These are phyloP conservation scores for Tulasnella calospora DNA, from an alignment of 768 basidiomycete genomes.

Conservation along the genomic window DNA sequence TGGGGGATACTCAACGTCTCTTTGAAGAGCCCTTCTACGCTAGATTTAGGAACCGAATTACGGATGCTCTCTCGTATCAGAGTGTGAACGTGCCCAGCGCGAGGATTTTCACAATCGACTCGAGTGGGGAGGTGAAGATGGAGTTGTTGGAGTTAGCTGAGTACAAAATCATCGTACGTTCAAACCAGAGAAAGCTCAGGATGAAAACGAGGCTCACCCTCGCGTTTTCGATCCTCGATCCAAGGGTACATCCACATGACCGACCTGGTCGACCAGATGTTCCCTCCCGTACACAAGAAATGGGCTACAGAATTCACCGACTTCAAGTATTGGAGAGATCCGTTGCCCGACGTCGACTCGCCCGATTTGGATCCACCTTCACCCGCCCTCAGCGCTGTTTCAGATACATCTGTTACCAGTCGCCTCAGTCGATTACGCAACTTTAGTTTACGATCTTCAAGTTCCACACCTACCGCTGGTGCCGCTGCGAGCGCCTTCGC, in stretches of 20 bases:
- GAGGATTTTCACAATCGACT: neutral
- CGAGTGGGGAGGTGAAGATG: neutral
- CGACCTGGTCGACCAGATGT: constrained; percentile 98
- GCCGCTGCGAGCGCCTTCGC: constrained; percentile 30
- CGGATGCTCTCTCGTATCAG: neutral
- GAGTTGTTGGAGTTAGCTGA: neutral
- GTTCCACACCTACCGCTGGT: constrained; percentile 34
- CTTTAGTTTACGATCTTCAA: constrained; percentile 20
- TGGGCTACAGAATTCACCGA: constrained; percentile 90
- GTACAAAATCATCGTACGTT: neutral
- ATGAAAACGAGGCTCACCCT: too few species aligned
- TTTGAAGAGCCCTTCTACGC: neutral
- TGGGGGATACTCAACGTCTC: neutral
- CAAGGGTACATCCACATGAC: constrained; percentile 95
- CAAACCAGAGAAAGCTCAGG: too few species aligned
- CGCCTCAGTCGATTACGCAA: constrained; percentile 33
- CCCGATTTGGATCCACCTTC: constrained; percentile 81
- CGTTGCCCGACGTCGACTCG: constrained; percentile 69
- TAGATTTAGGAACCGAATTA: neutral
- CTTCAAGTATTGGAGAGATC: constrained; percentile 91
- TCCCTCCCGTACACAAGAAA: constrained; percentile 89
- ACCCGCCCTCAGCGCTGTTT: constrained; percentile 88
- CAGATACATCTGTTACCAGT: constrained; percentile 58
- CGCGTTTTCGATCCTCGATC: neutral
- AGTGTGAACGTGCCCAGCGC: neutral